Evolutionary conservation across 2,329 filamentous ascomycete species (phyloP), one percentile per base, ranked within the genome.

Genomic region (Phialemoniopsis sp.): DNA sequence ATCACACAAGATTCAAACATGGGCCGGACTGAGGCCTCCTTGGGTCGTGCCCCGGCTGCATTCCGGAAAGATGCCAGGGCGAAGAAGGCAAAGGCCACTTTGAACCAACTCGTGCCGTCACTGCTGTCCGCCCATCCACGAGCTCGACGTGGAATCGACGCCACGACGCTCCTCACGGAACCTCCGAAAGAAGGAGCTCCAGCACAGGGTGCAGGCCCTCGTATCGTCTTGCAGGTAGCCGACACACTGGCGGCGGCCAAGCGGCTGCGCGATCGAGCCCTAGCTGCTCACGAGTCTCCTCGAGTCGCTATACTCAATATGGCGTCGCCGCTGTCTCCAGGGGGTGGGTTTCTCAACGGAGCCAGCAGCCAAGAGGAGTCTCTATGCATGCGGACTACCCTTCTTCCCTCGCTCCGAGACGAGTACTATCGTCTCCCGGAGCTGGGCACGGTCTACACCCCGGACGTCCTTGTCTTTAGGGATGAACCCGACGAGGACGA

Each of bases 321-420:
- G 78, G 78, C 78, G 0, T 83, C 78, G 0, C 76, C 78, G 0
- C 65, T 80, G 1, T 68, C 69, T 0, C 75, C 80, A 0, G 80
- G 80, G 12, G 80, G 79, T 8, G 80, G 80, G 1, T 72, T 83
- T 21, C 56, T 82, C 1, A 68, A 69, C 13, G 80, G 80, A 15
- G 76, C 78, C 0, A 73, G 72, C 8, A 72, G 71, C 4, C 77
- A 82, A 45, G 80, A 84, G 50, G 80, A 82, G 50, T 75, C 68
- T 17, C 64, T 85, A 3, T 84, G 80, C 50, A 67, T 73, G 47
- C 72, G 76, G 13, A 80, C 74, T 4, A 83, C 79, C 0, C 60
- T 83, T 0, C 69, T 78, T 5, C 71, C 78, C 0, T 78, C 78
- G 0, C 64, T 84, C 1, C 66, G 66, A 13, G 75, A 82, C 28